Evolutionary conservation across 192 early-diverging fungal species (phyloP).

Genomic region (Gamsiella multidivaricata): DNA sequence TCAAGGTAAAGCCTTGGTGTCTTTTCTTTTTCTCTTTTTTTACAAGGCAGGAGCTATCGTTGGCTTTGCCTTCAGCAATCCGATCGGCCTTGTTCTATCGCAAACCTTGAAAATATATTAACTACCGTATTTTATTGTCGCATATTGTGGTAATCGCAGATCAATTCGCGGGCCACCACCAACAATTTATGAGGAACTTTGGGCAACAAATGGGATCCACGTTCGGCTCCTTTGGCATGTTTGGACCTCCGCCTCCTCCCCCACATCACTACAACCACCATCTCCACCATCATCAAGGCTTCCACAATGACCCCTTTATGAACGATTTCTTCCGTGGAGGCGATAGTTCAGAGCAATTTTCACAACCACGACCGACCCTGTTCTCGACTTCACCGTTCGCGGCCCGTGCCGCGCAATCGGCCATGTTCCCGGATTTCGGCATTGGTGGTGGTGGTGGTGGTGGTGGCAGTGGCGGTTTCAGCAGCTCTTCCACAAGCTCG

Average conservation of each 20-base stretch:
- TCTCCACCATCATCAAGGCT: conserved; percentile 6
- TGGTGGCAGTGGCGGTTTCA: too few species aligned
- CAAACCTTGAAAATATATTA: background rate
- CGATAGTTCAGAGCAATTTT: too few species aligned
- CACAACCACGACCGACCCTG: conserved; percentile 23
- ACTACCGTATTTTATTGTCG: background rate
- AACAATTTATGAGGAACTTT: conserved; percentile 16
- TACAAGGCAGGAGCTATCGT: background rate
- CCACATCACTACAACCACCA: background rate
- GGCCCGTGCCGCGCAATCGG: background rate
- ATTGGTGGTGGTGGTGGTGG: too few species aligned
- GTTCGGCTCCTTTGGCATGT: conserved; percentile 17
- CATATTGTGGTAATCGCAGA: too few species aligned
- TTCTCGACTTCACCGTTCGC: conserved; percentile 48
- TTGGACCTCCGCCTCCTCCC: background rate
- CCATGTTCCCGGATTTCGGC: too few species aligned
- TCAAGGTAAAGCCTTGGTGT: conserved; percentile 16
- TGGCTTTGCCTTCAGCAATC: conserved; percentile 3
- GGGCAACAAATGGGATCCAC: conserved; percentile 26
- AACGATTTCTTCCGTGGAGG: conserved; percentile 6
- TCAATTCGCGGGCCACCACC: conserved; percentile 26
- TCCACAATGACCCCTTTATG: background rate
- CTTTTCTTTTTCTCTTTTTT: background rate
- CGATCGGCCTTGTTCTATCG: conserved; percentile 11
- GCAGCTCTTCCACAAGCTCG: conserved; percentile 12